Percentiles rank a stretch among this genome's conserved stretches.
phyloP scores from a whole-genome alignment of 371 early-diverging fungal species.

The Agmasoma carcini region DNA sequence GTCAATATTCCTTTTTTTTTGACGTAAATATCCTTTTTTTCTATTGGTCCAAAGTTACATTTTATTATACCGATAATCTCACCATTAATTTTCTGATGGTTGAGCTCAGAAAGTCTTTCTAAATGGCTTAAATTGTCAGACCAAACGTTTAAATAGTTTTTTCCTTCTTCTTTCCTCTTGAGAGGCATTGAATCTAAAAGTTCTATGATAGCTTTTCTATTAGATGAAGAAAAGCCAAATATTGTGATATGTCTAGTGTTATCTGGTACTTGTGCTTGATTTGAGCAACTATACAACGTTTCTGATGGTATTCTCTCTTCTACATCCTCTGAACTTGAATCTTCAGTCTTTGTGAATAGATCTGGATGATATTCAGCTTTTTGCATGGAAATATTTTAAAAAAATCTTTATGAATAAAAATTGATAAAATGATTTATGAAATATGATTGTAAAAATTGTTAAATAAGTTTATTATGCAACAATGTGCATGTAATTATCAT shows the following conservation, averaged over 20 bases:
- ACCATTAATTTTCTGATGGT: constrained; percentile 36
- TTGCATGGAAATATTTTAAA: not conserved
- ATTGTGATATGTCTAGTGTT: constrained; percentile 24
- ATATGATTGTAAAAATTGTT: not conserved
- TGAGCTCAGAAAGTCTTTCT: constrained; percentile 25
- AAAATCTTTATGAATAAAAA: not conserved
- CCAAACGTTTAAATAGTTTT: constrained; percentile 50
- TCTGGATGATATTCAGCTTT: constrained; percentile 23
- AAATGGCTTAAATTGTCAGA: constrained; percentile 31
- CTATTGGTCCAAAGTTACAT: constrained; percentile 20
- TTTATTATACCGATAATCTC: constrained; percentile 52
- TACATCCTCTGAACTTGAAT: not conserved
- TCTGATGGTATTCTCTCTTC: constrained; percentile 26
- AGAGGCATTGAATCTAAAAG: constrained; percentile 35
- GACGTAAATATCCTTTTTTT: constrained; percentile 33
- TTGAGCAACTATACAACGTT: constrained; percentile 25
- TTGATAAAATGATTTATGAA: too few species aligned
- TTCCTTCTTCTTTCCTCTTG: constrained; percentile 46
- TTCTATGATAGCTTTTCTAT: constrained; percentile 37
- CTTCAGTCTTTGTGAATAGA: constrained; percentile 12
- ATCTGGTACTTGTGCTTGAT: constrained; percentile 2
- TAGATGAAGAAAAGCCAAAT: constrained; percentile 48
- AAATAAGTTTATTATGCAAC: too few species aligned
- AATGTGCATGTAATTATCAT: too few species aligned
- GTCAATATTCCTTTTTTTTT: constrained; percentile 45